These are phyloP conservation scores for Radiomyces spectabilis DNA, from an alignment of 192 early-diverging fungal genomes.

Conservation along the genomic window DNA sequence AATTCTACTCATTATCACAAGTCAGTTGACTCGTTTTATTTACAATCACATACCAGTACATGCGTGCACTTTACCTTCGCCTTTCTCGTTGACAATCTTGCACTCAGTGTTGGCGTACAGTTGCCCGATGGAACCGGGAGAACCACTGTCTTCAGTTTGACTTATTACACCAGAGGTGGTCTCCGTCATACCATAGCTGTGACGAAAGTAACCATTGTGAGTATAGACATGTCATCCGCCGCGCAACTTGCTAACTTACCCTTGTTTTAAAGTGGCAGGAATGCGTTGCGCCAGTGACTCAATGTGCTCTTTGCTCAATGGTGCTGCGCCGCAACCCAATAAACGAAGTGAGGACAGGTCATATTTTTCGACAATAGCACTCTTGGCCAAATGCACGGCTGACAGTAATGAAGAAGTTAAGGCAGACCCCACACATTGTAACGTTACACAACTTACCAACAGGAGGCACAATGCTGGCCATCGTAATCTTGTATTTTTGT, in stretches of 20 bases:
- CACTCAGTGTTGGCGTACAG: slow-evolving; percentile 30
- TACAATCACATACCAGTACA: background rate
- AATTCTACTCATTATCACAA: slow-evolving; percentile 16
- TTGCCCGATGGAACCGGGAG: slow-evolving; percentile 22
- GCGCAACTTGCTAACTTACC: slow-evolving; percentile 20
- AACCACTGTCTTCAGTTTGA: slow-evolving; percentile 1
- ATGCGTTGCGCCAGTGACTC: slow-evolving; percentile 37
- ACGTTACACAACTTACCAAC: slow-evolving; percentile 8
- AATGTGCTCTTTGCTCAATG: slow-evolving; percentile 62
- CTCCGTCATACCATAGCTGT: slow-evolving; percentile 52
- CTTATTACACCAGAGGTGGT: slow-evolving; percentile 27
- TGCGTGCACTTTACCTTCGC: slow-evolving; percentile 27
- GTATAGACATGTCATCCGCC: slow-evolving; percentile 6
- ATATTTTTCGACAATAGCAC: slow-evolving; percentile 66
- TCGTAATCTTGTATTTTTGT: slow-evolving; percentile 63
- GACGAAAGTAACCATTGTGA: slow-evolving; percentile 13
- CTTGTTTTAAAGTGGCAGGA: slow-evolving; percentile 38
- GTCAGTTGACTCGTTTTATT: background rate
- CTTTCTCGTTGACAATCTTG: slow-evolving; percentile 38
- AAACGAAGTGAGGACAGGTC: slow-evolving; percentile 58
- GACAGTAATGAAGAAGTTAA: background rate
- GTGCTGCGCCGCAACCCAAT: slow-evolving; percentile 75
- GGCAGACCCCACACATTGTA: too few species aligned
- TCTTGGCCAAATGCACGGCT: slow-evolving; percentile 65
- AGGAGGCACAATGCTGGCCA: slow-evolving; percentile 60